Conservation (phyloP, 2,329 filamentous ascomycete species). For the Trichothecium roseum region DNA sequence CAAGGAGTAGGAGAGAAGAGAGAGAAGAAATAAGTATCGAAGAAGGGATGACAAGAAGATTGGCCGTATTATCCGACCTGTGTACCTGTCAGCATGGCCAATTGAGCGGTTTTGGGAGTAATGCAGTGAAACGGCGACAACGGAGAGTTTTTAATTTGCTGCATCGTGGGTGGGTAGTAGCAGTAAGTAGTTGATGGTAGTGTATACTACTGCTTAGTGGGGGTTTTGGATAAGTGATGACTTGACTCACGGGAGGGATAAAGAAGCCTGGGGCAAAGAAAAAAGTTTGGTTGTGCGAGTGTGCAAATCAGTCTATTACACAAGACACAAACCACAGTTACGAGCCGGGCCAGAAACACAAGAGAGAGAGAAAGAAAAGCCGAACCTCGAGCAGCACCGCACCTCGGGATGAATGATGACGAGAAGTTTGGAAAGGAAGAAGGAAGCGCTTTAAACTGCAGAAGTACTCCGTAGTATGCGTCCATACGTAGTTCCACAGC, state of each 20-base stretch:
- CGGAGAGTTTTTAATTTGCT: too few species aligned
- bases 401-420: neutral
- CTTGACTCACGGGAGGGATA: neutral
- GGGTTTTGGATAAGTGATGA: too few species aligned
- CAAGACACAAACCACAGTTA: neutral
- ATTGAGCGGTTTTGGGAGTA: too few species aligned
- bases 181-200: too few species aligned
- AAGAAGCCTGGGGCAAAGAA: neutral
- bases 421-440: neutral
- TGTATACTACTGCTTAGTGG: too few species aligned
- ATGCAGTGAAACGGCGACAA: too few species aligned
- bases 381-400: neutral
- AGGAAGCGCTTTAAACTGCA: too few species aligned
- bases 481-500: too few species aligned
- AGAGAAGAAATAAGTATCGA: slow-evolving; percentile 1
- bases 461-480: too few species aligned
- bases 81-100: too few species aligned
- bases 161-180: too few species aligned
- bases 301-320: neutral
- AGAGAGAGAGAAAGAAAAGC: neutral
- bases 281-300: neutral
- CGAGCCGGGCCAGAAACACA: neutral
- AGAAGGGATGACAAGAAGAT: neutral
- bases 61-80: neutral
- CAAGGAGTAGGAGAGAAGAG: neutral